Evolutionary conservation across 2,329 filamentous ascomycete genomes (phyloP), one percentile per base, ranked within the genome.

Genomic region (Chaetomium strumarium): DNA sequence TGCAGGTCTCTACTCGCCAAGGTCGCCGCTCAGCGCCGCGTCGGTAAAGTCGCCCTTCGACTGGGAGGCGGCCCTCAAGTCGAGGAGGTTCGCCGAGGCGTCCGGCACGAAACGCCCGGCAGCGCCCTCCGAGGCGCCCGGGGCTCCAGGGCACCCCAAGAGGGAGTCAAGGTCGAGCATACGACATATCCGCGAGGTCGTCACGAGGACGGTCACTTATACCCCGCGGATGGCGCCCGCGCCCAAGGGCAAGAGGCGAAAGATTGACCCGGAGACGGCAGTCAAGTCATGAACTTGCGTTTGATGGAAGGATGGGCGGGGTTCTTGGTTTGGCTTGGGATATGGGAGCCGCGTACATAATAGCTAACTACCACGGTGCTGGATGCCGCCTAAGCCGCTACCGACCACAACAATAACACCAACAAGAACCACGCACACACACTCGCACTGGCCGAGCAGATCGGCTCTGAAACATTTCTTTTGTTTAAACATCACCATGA

Each of bases 201-300:
- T 96, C 49, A 96, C 91, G n/a, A 81, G 90, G 61, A 96, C 90
- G 14, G 88, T 96, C 55, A 96, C 89, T 38, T 96, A 95, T 70
- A 95, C 88, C 67, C 86, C 83, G 56, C 78, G 85, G 59, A 88
- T 97, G 73, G 88, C 90, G 60, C 88, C 91, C 20, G 90, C 91
- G 36, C 92, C 90, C 8, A 91, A 91, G 69, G 91, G 91, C 59
- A 97, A 96, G 79, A 83, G 90, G 73, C 85, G 91, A 73, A 95
- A 89, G 75, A 69, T 77, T 45, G 75, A 78, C 58, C 39, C 58
- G 24, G 62, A 64, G 33, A 61, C 62, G 16, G 57, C 60, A 2
- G 58, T 61, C 36, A 56, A 62, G 49, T 62, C 61, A 42, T 64
- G 57, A 62, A 41, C 4, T 24, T 24, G 24, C 24, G 24, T 24